Evolutionary conservation across 441 rosid genomes (phyloP).

Genomic region (Breynia disticha): DNA sequence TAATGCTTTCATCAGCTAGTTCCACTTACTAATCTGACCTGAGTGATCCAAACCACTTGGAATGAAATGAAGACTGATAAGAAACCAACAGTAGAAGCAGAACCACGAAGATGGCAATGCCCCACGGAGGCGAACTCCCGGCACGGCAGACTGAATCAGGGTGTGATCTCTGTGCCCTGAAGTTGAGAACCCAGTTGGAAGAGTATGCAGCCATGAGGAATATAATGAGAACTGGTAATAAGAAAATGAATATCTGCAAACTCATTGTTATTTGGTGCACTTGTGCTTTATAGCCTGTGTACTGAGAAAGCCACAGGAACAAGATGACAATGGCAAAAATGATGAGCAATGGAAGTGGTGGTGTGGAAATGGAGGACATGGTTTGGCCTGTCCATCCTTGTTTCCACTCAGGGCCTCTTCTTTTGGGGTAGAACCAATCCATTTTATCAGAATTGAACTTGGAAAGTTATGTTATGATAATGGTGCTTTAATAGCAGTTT

Average conservation of each 20-base stretch:
- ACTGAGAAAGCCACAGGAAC: slow-evolving; percentile 40
- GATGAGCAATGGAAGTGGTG: slow-evolving; percentile 34
- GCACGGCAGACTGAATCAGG: background rate
- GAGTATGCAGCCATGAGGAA: slow-evolving; percentile 24
- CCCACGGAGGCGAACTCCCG: slow-evolving; percentile 27
- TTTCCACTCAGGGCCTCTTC: slow-evolving; percentile 57
- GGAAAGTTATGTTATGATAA: background rate
- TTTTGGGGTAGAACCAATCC: slow-evolving; percentile 44
- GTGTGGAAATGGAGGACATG: slow-evolving; percentile 27
- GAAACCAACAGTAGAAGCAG: slow-evolving; percentile 34
- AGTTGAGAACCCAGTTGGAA: slow-evolving; percentile 13
- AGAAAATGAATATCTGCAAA: slow-evolving; percentile 31
- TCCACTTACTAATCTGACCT: slow-evolving; percentile 7
- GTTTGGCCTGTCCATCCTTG: slow-evolving; percentile 42
- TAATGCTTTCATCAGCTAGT: too few species aligned
- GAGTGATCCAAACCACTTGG: slow-evolving; percentile 39
- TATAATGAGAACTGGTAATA: slow-evolving; percentile 30
- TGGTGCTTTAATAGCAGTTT: slow-evolving; percentile 5
- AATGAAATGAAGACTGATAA: slow-evolving; percentile 43
- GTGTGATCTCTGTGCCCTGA: slow-evolving; percentile 9
- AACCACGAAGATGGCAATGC: slow-evolving; percentile 27
- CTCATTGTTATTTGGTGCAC: slow-evolving; percentile 22
- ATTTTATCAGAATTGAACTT: slow-evolving; percentile 9
- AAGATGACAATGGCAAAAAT: slow-evolving; percentile 38
- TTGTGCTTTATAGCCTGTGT: slow-evolving; percentile 23